These are phyloP conservation scores for Pulveroboletus sp. DNA, from an alignment of 768 basidiomycete species.

Conservation along the genomic window DNA sequence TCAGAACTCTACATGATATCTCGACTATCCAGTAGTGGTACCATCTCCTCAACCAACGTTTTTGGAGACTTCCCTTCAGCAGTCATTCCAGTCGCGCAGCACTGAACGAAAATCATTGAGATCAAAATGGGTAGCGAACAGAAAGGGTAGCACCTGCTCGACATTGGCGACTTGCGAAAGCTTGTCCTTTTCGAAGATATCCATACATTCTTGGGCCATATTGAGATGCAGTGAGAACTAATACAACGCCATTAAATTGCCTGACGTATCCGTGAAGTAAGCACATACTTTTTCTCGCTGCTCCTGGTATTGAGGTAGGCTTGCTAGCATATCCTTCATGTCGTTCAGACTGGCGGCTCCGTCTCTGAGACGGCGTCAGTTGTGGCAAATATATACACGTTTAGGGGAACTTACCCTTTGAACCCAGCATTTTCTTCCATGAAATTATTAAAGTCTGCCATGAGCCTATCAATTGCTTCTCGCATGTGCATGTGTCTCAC, in stretches of 20 bases:
- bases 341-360: conserved; percentile 88
- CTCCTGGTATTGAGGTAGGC: conserved; percentile 89
- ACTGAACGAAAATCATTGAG: conserved; percentile 41
- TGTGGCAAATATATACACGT: conserved; percentile 1
- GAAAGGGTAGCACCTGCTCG: conserved; percentile 62
- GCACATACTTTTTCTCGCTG: conserved; percentile 80
- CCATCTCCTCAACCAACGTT: conserved; percentile 96
- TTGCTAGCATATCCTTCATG: conserved; percentile 99
- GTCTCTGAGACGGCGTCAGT: conserved; percentile 40
- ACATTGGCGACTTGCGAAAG: conserved; percentile 79
- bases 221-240: conserved; percentile 95
- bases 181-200: conserved; percentile 83
- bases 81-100: conserved; percentile 89
- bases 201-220: conserved; percentile 98
- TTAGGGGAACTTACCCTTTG: conserved; percentile 58
- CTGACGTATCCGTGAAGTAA: neutral
- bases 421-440: conserved; percentile 93
- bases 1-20: conserved; percentile 63
- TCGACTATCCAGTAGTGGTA: conserved; percentile 85
- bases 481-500: conserved; percentile 98
- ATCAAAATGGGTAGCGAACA: neutral
- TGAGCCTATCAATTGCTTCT: conserved; percentile 95
- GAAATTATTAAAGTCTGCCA: conserved; percentile 94
- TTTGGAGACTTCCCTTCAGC: conserved; percentile 94
- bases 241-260: neutral